Conservation (phyloP, 140 eudicot genomes). For the Senecio squalidus region DNA sequence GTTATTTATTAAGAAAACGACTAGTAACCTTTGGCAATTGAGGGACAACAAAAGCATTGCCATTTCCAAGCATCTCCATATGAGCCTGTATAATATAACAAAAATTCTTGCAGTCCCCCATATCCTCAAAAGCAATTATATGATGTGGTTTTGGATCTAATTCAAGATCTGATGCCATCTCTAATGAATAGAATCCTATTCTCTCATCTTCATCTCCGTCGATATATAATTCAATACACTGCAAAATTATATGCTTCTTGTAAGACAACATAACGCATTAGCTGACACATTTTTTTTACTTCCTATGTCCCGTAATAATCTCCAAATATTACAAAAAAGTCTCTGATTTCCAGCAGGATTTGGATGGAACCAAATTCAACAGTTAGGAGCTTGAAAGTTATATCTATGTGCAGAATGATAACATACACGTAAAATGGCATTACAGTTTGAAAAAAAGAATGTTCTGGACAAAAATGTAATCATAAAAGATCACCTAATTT, state of each 20-base stretch:
- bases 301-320: too few relatives aligned
- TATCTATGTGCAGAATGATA: too few relatives aligned
- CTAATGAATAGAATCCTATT: slow-evolving; percentile 82
- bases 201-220: slow-evolving; percentile 57
- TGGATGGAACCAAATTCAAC: too few relatives aligned
- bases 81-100: slow-evolving; percentile 78
- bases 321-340: too few relatives aligned
- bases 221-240: slow-evolving; percentile 86
- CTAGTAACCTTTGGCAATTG: slow-evolving; percentile 67
- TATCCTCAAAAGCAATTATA: slow-evolving; percentile 86
- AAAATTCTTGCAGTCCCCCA: slow-evolving; percentile 71
- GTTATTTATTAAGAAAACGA: slow-evolving; percentile 1
- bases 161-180: slow-evolving; percentile 93
- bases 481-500: too few relatives aligned
- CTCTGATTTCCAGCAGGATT: too few relatives aligned
- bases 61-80: slow-evolving; percentile 81
- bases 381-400: too few relatives aligned
- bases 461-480: not conserved
- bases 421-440: too few relatives aligned
- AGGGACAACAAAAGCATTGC: slow-evolving; percentile 85
- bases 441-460: not conserved
- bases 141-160: slow-evolving; percentile 88
- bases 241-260: slow-evolving; percentile 10
- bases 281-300: too few relatives aligned
- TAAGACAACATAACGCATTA: not conserved